phyloP scores from a whole-genome alignment of 2,329 filamentous ascomycete species.

The Fusarium setosum region DNA sequence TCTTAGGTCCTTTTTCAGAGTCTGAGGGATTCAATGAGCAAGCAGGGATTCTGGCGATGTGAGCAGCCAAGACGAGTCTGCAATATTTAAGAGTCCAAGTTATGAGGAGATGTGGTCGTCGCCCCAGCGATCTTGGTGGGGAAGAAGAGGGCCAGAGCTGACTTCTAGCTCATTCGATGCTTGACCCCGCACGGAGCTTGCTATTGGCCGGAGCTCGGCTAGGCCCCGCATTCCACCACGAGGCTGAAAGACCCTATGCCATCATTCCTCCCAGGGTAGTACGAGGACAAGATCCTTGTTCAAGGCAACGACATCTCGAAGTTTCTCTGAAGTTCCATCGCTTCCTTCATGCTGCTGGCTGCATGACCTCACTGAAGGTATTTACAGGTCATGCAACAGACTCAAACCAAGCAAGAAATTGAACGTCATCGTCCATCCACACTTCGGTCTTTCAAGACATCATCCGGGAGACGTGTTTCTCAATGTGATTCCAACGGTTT shows the following conservation, averaged over 20 bases:
- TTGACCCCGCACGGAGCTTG: conserved; percentile 37
- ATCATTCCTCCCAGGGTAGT: conserved; percentile 32
- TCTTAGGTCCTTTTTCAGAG: conserved; percentile 18
- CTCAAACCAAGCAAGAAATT: too few species aligned
- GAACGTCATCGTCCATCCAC: too few species aligned
- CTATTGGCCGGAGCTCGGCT: conserved; percentile 45
- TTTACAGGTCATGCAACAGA: too few species aligned
- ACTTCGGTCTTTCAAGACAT: too few species aligned
- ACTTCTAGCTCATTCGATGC: conserved; percentile 59
- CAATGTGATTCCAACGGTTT: too few species aligned
- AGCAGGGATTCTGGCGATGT: conserved; percentile 15
- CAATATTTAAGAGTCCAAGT: conserved; percentile 33
- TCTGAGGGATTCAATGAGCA: conserved; percentile 9
- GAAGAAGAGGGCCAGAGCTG: conserved; percentile 45
- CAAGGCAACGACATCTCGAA: conserved; percentile 25
- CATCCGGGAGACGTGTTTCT: too few species aligned
- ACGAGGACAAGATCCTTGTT: background rate
- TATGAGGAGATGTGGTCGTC: conserved; percentile 36
- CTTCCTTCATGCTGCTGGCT: background rate
- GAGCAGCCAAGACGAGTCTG: conserved; percentile 9
- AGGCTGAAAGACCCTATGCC: conserved; percentile 35
- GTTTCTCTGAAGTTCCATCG: conserved; percentile 8
- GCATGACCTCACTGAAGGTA: too few species aligned
- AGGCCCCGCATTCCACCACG: conserved; percentile 25
- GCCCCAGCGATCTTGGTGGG: conserved; percentile 42